phyloP scores from a whole-genome alignment of 257 asterid genomes.

The Ilex asprella region DNA sequence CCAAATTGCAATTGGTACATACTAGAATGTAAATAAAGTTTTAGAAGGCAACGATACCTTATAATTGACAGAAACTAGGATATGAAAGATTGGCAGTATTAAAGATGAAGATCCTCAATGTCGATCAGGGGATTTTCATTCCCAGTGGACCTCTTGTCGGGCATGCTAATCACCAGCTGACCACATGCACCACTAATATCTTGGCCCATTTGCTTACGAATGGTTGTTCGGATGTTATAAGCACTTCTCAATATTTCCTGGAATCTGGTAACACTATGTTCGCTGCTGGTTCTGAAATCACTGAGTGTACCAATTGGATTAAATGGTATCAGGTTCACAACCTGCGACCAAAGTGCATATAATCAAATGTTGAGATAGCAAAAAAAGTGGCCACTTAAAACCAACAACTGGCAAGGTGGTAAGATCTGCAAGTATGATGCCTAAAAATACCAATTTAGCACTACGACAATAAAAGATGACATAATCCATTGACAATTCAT shows the following conservation, averaged over 20 bases:
- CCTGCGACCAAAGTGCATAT: conserved; percentile 34
- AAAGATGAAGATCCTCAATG: conserved; percentile 76
- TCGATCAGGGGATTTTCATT: conserved; percentile 49
- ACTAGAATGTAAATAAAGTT: too few species aligned
- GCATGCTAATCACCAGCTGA: conserved; percentile 62
- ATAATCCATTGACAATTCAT: too few species aligned
- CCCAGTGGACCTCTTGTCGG: conserved; percentile 30
- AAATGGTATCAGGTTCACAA: conserved; percentile 89
- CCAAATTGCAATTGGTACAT: too few species aligned
- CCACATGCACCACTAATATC: conserved; percentile 99
- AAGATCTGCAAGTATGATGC: not conserved
- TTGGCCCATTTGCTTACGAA: conserved; percentile 97
- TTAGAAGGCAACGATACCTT: too few species aligned
- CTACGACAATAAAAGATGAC: not conserved
- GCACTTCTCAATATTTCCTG: conserved; percentile 74
- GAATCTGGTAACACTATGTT: conserved; percentile 54
- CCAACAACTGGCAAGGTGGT: not conserved
- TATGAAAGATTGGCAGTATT: conserved; percentile 16
- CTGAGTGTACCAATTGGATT: conserved; percentile 89
- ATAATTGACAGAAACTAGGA: conserved; percentile 5
- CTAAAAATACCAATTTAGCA: not conserved
- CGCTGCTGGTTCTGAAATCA: conserved; percentile 47
- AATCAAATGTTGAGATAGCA: not conserved
- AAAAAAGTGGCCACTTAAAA: not conserved
- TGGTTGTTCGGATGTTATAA: conserved; percentile 75